Conservation (phyloP, 192 early-diverging fungal genomes). For the Chytriomyces hyalinus region DNA sequence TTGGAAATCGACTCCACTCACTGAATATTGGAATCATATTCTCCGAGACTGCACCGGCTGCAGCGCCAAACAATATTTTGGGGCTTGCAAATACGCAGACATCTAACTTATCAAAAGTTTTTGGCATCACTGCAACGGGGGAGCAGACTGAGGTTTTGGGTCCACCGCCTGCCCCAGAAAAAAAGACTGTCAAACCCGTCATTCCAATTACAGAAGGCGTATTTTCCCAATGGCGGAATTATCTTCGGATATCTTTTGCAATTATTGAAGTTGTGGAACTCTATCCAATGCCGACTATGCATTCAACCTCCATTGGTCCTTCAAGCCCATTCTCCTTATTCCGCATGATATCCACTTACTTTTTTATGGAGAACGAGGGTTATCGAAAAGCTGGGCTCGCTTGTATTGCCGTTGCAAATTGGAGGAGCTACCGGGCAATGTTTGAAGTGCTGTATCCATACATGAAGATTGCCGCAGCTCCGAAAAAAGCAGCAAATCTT, state of each 20-base stretch:
- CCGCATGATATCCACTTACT: constrained; percentile 65
- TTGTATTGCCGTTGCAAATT: constrained; percentile 69
- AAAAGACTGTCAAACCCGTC: not conserved
- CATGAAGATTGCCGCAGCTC: constrained; percentile 38
- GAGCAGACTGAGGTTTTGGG: not conserved
- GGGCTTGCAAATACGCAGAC: constrained; percentile 1
- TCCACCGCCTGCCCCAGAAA: constrained; percentile 9
- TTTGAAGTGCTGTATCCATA: constrained; percentile 71
- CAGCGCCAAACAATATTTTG: constrained; percentile 7
- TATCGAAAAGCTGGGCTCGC: constrained; percentile 74
- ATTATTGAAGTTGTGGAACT: constrained; percentile 58
- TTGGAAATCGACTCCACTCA: constrained; percentile 66
- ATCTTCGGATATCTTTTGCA: constrained; percentile 73
- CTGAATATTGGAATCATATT: constrained; percentile 52
- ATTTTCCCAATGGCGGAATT: constrained; percentile 77
- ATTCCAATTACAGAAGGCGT: constrained; percentile 54
- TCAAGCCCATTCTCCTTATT: constrained; percentile 57
- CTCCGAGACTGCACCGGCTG: constrained; percentile 29
- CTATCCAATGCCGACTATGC: not conserved
- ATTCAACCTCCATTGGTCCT: not conserved
- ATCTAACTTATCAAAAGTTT: constrained; percentile 30
- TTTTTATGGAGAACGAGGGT: constrained; percentile 66
- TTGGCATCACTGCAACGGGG: constrained; percentile 14
- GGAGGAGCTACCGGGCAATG: constrained; percentile 67
- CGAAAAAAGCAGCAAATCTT: constrained; percentile 45